Evolutionary conservation across 73 alveolate genomes (phyloP).

Genomic region (Urostyla sp.): DNA sequence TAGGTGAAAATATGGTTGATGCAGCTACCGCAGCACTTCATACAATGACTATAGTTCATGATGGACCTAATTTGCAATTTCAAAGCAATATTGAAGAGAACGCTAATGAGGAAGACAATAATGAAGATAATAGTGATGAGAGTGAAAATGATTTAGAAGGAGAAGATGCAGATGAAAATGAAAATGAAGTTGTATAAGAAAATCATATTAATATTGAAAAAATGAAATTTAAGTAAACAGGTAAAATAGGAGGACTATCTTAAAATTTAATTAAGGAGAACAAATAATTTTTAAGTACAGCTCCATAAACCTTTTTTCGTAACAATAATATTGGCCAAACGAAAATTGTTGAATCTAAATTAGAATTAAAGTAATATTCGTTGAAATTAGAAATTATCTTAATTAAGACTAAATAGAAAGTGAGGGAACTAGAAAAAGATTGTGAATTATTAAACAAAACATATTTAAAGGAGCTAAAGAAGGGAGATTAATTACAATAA

Average conservation of each 20-base stretch:
- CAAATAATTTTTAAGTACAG: conserved; percentile 25
- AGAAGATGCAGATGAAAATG: background rate
- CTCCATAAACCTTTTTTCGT: conserved; percentile 2
- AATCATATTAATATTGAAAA: background rate
- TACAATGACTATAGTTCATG: background rate
- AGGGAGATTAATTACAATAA: conserved; percentile 28
- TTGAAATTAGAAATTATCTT: conserved; percentile 24
- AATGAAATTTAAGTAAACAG: background rate
- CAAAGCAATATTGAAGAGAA: background rate
- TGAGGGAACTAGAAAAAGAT: conserved; percentile 42
- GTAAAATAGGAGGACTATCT: background rate
- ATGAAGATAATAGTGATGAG: conserved; percentile 6
- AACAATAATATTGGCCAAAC: background rate
- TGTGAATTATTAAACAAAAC: conserved; percentile 40
- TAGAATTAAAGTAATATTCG: conserved; percentile 26
- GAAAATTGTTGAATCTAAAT: background rate
- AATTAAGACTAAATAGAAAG: conserved; percentile 18
- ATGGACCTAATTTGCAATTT: background rate
- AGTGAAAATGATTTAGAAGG: conserved; percentile 20
- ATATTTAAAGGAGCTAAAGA: conserved; percentile 31
- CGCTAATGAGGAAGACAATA: background rate
- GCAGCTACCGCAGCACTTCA: too few species aligned
- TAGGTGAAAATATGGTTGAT: too few species aligned
- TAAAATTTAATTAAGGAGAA: background rate
- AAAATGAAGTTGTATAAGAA: conserved; percentile 8